phyloP scores from a whole-genome alignment of 2,329 filamentous ascomycete species.

The Triangularia setosa region DNA sequence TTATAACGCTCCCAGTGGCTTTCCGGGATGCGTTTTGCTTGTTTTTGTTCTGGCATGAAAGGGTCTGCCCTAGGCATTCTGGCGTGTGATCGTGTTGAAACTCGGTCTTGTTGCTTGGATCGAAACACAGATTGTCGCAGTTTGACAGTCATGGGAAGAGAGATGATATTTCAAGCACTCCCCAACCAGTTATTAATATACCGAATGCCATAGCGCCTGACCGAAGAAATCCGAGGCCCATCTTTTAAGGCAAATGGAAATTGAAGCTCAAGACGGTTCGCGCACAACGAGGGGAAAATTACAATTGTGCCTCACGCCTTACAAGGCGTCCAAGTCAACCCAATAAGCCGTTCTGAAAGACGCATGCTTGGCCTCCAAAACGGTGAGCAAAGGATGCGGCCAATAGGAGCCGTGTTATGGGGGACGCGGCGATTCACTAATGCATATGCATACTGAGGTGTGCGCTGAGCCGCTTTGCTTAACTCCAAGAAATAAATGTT shows the following conservation, averaged over 20 bases:
- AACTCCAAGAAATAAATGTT: neutral
- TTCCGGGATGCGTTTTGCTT: conserved; percentile 8
- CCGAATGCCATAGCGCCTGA: neutral
- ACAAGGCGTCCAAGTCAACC: neutral
- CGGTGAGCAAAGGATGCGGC: neutral
- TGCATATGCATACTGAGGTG: neutral
- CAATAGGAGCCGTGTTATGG: neutral
- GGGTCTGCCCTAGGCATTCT: neutral
- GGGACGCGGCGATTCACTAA: neutral
- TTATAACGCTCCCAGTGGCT: conserved; percentile 12
- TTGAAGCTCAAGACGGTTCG: neutral
- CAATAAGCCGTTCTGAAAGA: neutral
- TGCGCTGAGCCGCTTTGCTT: neutral
- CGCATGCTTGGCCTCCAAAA: neutral
- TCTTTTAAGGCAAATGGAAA: neutral
- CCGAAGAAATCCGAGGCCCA: neutral
- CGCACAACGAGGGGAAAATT: neutral
- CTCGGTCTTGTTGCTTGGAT: neutral
- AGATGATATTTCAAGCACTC: neutral
- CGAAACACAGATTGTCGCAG: neutral
- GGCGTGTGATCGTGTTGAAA: neutral
- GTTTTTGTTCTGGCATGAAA: neutral
- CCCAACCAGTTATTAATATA: neutral
- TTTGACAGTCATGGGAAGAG: neutral
- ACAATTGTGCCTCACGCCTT: neutral